Conservation (phyloP, 1,284 basidiomycete genomes). For the Cerioporus squamosus region DNA sequence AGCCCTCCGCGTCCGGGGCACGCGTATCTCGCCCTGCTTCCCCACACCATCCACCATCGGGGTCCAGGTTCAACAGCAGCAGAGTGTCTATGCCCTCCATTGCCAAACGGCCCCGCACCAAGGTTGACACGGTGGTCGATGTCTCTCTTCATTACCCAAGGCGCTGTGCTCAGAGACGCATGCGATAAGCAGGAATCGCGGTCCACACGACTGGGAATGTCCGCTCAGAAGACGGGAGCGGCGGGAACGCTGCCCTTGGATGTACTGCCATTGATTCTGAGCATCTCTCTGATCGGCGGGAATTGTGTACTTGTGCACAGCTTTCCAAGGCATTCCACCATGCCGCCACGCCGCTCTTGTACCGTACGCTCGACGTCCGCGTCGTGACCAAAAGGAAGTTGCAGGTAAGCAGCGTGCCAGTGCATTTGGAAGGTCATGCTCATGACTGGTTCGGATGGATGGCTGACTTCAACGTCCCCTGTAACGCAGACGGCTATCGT, state of each 20-base stretch:
- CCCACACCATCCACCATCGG: not conserved
- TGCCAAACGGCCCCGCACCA: not conserved
- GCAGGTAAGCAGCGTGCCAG: conserved; percentile 4
- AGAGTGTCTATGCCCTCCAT: not conserved
- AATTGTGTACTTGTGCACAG: conserved; percentile 57
- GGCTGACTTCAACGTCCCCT: too few species aligned
- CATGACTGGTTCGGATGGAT: too few species aligned
- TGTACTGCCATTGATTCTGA: conserved; percentile 58
- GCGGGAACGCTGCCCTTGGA: conserved; percentile 50
- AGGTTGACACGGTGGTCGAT: too few species aligned
- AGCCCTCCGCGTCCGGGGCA: not conserved
- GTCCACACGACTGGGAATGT: conserved; percentile 4
- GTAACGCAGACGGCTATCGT: conserved; percentile 14
- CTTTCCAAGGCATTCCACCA: conserved; percentile 57
- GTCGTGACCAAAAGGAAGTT: conserved; percentile 23
- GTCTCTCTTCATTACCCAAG: too few species aligned
- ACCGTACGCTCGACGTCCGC: conserved; percentile 61
- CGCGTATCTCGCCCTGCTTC: not conserved
- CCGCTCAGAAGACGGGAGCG: conserved; percentile 1
- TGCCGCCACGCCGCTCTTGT: conserved; percentile 60
- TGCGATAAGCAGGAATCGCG: not conserved
- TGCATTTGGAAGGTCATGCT: not conserved
- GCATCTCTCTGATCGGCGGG: conserved; percentile 51
- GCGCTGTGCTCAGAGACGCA: too few species aligned
- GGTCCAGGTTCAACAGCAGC: too few species aligned